These are phyloP conservation scores for Peniophora sp. DNA, from an alignment of 1,284 basidiomycete species.

Conservation along the genomic window DNA sequence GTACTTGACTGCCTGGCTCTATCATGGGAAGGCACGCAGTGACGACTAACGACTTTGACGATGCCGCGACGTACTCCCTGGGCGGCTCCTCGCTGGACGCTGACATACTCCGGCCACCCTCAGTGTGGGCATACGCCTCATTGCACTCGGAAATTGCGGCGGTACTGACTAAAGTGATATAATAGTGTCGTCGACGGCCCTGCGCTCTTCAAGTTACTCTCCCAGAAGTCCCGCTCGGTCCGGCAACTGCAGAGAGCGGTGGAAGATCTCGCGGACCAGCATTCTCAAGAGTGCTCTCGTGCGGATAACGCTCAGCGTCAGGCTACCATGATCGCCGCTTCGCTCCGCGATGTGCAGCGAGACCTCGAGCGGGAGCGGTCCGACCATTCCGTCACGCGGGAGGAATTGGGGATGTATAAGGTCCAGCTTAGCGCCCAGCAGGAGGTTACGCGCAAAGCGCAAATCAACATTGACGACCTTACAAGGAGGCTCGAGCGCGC, in stretches of 20 bases:
- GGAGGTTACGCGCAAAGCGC: conserved; percentile 34
- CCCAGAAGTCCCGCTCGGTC: conserved; percentile 30
- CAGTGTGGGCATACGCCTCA: too few relatives aligned
- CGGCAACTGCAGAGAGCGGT: conserved; percentile 30
- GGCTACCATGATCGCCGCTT: conserved; percentile 25
- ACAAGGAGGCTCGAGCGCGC: conserved; percentile 33
- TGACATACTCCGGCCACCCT: too few relatives aligned
- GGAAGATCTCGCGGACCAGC: conserved; percentile 28
- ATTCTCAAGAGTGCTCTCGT: conserved; percentile 35
- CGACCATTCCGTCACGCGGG: conserved; percentile 32
- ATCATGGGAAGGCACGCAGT: too few relatives aligned
- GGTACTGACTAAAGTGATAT: too few relatives aligned
- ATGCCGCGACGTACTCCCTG: too few relatives aligned
- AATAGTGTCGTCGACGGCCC: conserved; percentile 10
- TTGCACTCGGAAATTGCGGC: too few relatives aligned
- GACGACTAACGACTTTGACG: too few relatives aligned
- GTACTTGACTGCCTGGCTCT: too few relatives aligned
- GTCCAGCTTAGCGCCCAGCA: conserved; percentile 37
- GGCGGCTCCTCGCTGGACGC: too few relatives aligned
- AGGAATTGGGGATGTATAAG: conserved; percentile 38
- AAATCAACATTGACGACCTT: conserved; percentile 35
- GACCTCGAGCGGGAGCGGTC: conserved; percentile 32
- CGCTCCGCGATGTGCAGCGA: conserved; percentile 30
- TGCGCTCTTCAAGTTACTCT: conserved; percentile 26
- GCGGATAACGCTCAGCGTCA: conserved; percentile 38